Base-by-base conservation (phyloP, 2,329 filamentous ascomycete genomes). In the Magnaporthiopsis poae region DNA sequence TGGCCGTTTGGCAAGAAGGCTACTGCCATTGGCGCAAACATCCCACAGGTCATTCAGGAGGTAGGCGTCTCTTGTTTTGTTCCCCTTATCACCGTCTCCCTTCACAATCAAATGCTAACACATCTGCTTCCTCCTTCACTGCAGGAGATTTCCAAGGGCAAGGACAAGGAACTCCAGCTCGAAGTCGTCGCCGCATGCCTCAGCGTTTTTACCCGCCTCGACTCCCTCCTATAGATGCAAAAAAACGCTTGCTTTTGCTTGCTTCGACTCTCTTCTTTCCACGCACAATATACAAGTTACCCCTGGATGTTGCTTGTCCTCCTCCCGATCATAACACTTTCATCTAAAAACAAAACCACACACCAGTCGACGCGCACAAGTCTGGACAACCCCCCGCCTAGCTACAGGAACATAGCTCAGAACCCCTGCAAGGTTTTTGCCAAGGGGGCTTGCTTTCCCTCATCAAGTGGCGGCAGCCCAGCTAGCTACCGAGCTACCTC, bases 151-250 rank as follows among this genome's bases (percentile, higher is more conserved):
- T 90, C 88, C 78, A 89, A 86, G 69, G 86, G 85, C 74, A 96
- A 96, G 78, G 94, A 98, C 72, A 96, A 91, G 81, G 95, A 99
- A 76, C 84, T 98, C 73, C 95, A 98, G 78, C 85, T 99, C 70
- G 95, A 99, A 85, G 94, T 96, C 74, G 92, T 99, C 66, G 93
- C 95, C 65, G 95, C 95, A 71, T 98, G 95, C 78, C 81, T 99
- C 77, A 96, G 90, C 80, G 95, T 99, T 74, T 99, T 99, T 78
- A 99, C 95, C 70, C 88, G 94, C 75, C 90, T 99, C 74, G 95
- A 99, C 81, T 98, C 95, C 65, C 84, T 99, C 69, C 88, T 99
- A 77, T 99, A 86, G 80, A 68, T 65, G 52, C 59, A 13, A 46
- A 31, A 31, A 31, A 4, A 31, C n/a, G 46, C 46, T 21, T 27